Conservation (phyloP, 495 filamentous ascomycete genomes). For the Talaromyces nanjingensis region DNA sequence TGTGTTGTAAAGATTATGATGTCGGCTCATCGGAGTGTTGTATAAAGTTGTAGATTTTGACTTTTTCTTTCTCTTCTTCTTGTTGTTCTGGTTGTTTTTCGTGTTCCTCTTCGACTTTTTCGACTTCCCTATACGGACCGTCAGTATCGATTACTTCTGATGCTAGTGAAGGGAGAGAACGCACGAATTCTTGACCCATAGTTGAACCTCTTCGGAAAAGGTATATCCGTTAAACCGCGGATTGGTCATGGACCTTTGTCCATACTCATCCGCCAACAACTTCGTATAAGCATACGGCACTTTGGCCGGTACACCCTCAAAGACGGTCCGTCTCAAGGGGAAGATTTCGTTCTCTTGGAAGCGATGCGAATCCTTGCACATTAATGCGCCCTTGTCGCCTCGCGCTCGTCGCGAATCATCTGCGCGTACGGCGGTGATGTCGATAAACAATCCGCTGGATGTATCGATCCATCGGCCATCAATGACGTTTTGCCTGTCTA, state of each 20-base stretch:
- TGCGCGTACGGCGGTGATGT: constrained; percentile 51
- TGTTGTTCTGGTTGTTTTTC: background rate
- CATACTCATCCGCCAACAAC: constrained; percentile 72
- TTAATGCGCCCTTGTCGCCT: constrained; percentile 35
- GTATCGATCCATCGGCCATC: constrained; percentile 58
- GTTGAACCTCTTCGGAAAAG: constrained; percentile 11
- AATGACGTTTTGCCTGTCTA: constrained; percentile 49
- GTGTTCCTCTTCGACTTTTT: background rate
- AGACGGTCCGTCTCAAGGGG: constrained; percentile 68
- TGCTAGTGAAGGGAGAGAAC: background rate
- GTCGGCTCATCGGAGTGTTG: background rate
- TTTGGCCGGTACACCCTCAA: constrained; percentile 68
- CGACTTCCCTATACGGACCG: background rate
- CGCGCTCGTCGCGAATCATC: constrained; percentile 27
- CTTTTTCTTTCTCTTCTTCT: background rate
- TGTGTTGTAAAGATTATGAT: background rate
- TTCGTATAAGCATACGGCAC: constrained; percentile 70
- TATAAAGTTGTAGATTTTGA: background rate
- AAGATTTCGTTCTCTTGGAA: constrained; percentile 62
- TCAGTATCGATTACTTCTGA: background rate
- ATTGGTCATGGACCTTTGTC: constrained; percentile 52
- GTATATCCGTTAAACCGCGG: constrained; percentile 58
- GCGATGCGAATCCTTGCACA: constrained; percentile 52
- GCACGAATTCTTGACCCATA: constrained; percentile 5
- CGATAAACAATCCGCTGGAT: constrained; percentile 54